Percentiles rank a stretch among this genome's conserved stretches.
phyloP scores from a whole-genome alignment of 306 rosid species.

The Citrullus mucosospermus region DNA sequence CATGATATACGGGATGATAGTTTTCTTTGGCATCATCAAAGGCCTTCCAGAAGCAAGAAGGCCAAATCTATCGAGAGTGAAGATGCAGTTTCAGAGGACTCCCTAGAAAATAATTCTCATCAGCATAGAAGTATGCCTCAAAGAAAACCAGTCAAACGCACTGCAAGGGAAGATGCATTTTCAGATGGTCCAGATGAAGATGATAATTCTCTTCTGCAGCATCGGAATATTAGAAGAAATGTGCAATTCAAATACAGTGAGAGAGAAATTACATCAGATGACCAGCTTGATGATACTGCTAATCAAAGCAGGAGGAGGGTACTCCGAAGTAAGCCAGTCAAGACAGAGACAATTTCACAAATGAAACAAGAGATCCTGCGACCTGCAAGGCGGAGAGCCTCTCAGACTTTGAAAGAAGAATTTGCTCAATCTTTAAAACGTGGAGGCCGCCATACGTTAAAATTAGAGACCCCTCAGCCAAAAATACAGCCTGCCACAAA shows the following conservation, averaged over 20 bases:
- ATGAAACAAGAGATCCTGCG: constrained; percentile 23
- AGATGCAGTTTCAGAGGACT: constrained; percentile 25
- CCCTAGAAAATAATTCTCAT: constrained; percentile 16
- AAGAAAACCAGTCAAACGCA: background rate
- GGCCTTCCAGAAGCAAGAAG: constrained; percentile 32
- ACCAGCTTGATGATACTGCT: constrained; percentile 25
- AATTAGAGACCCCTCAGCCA: constrained; percentile 30
- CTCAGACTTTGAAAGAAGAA: constrained; percentile 26
- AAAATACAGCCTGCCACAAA: constrained; percentile 30
- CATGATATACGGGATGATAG: constrained; percentile 16
- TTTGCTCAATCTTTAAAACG: constrained; percentile 30
- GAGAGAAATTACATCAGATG: constrained; percentile 32
- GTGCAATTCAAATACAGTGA: constrained; percentile 21
- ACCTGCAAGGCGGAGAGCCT: constrained; percentile 12
- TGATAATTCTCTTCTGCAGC: constrained; percentile 23
- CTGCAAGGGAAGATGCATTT: constrained; percentile 17
- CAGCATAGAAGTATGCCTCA: constrained; percentile 14
- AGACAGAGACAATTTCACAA: constrained; percentile 26
- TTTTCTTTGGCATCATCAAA: constrained; percentile 17
- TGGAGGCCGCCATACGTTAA: constrained; percentile 23
- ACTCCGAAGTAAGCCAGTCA: constrained; percentile 47
- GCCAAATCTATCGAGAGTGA: constrained; percentile 29
- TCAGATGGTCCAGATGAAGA: constrained; percentile 22
- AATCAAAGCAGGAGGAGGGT: constrained; percentile 31
- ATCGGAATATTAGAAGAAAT: constrained; percentile 34